Evolutionary conservation across 2,329 filamentous ascomycete genomes (phyloP), one percentile per base, ranked within the genome.

Genomic region (Trichoderma hamatum): DNA sequence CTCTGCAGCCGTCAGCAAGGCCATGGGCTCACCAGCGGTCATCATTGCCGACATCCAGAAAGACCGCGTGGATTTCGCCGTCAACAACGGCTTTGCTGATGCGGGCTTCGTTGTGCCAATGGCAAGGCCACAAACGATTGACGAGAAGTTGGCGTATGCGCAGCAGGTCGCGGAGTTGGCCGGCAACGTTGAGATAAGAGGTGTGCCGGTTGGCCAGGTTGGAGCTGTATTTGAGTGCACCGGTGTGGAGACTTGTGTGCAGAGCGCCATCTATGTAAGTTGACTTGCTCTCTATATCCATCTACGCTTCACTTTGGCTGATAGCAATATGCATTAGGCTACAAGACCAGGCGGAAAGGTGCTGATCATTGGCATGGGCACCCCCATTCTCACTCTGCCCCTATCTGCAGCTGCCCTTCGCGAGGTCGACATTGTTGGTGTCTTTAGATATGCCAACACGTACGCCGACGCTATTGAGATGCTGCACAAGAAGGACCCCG

Each of bases 161-260:
- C 82, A 83, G 71, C 80, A 82, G 46, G 81, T 86, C 1, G 84
- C 88, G 1, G 79, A 78, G 64, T 74, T 79, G 69, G 78, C 85
- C 62, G 81, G 80, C 73, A 73, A 73, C 36, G 78, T 79, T 0
- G 71, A 73, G 39, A 76, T 81, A 2, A 74, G 75, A 0, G 82
- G 81, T 10, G 76, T 81, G 72, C 82, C 85, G 14, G 84, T 92
- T 70, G 87, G 82, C 0, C 89, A 92, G 75, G 85, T 92, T 0
- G 85, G 88, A 62, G 86, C 87, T 1, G 90, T 91, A 2, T 93
- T 91, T 75, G 92, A 94, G 80, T 94, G 91, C 76, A 94, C 92
- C 0, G 92, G 92, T 10, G 91, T 93, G 26, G 91, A 92, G 76
- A 87, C 88, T 0, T 94, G 91, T 74, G 83, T 93, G 73, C 92